Base-by-base conservation (phyloP, 768 basidiomycete species). In the Tephrocybe sp. region DNA sequence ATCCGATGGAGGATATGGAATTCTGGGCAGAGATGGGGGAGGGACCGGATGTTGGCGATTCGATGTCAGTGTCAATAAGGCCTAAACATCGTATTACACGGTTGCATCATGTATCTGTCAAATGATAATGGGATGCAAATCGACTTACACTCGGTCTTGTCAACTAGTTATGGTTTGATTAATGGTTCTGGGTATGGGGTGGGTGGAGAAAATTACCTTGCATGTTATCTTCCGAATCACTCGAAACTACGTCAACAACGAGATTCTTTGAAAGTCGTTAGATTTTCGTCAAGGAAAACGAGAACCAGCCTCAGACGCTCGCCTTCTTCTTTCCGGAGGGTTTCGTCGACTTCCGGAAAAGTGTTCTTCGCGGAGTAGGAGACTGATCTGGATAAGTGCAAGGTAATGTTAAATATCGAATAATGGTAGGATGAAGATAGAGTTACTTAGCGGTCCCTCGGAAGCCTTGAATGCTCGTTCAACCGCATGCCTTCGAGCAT, bases 51-150 rank as follows among this genome's bases (percentile, higher is more conserved):
- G 22, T 11, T 13, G 19, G 49, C 10, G 36, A 22, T 3, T 48
- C 42, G n/a, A 45, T 49, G 15, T 61, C 60, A 1, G 56, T 55
- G 12, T 57, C 58, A 6, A 41, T 57, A 7, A 53, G 52, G n/a
- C 54, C 56, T 60, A 15, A 34, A 42, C n/a, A 42, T 3, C 21
- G 13, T 41, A 40, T 36, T 33, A 12, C 25, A 38, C 33, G 15
- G 33, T 7, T 34, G 27, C 7, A 34, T 34, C 33, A 34, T 4
- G 15, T 34, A 34, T 34, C 6, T 30, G n/a, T n/a, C 27, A 29
- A 29, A 5, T 29, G 27, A 11, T 15, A 34, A 34, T 15, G 33
- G 15, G 11, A 34, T 34, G 33, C 4, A 7, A 34, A 34, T 4
- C 4, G 13, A n/a, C 33, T 7, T 34, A 34, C 33, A 15, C 15